phyloP scores from a whole-genome alignment of 2,329 filamentous ascomycete genomes.

The Colletotrichum ledebouriae region DNA sequence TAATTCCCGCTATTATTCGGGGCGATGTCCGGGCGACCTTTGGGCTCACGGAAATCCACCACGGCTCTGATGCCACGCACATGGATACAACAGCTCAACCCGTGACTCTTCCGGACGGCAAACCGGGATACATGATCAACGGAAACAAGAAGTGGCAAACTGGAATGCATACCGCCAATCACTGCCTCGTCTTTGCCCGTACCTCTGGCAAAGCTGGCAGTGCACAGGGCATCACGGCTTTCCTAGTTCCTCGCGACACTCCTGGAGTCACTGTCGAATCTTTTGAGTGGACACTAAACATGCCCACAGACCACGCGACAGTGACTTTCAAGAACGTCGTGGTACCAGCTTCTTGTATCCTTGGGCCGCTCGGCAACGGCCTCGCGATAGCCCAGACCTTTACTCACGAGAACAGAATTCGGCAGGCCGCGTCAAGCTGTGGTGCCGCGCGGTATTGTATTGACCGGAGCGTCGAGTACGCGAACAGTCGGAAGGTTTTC shows the following conservation, averaged over 20 bases:
- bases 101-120: neutral
- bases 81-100: neutral
- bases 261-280: slow-evolving; percentile 4
- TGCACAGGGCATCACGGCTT: slow-evolving; percentile 10
- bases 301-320: neutral
- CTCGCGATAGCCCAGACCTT: slow-evolving; percentile 12
- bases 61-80: slow-evolving; percentile 4
- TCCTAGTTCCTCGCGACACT: neutral
- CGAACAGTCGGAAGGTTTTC: neutral
- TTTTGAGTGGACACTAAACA: neutral
- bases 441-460: slow-evolving; percentile 5
- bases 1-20: neutral
- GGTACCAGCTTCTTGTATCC: neutral
- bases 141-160: slow-evolving; percentile 16
- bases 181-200: neutral
- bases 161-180: neutral
- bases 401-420: slow-evolving; percentile 13
- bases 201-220: slow-evolving; percentile 6
- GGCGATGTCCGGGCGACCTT: neutral
- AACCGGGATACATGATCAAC: neutral
- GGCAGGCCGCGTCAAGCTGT: slow-evolving; percentile 8
- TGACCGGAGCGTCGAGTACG: neutral
- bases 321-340: neutral
- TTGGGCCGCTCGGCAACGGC: slow-evolving; percentile 12
- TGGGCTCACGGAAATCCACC: neutral